Base-by-base conservation (phyloP, 768 basidiomycete genomes). In the Suillus placidus region DNA sequence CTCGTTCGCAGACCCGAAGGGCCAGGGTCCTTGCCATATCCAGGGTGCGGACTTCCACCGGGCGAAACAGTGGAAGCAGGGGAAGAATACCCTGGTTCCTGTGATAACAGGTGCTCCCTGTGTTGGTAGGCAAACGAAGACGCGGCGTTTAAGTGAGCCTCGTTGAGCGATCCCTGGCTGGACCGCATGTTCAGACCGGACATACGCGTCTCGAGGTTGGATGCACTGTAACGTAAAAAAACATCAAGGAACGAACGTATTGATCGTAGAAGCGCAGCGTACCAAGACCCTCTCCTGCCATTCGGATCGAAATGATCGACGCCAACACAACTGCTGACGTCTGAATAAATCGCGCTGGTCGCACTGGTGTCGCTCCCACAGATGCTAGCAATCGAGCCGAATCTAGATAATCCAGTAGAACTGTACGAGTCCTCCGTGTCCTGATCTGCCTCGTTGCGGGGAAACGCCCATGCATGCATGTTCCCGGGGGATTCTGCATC, bases 351-450 rank as follows among this genome's bases (percentile, higher is more conserved):
- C 8, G 80, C 80, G 13, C 86, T 88, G 0, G 87, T 79, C 1
- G 57, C 57, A 66, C 86, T 88, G 0, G 87, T 79, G 13, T 88
- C 87, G 71, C 87, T 88, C 32, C 86, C 86, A 9, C 84, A 83
- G 45, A 87, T 75, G 10, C 87, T 88, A 5, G 83, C 83, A 65
- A 89, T 83, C 3, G 88, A 89, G 4, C 86, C 83, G 70, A 88
- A 89, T 67, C 88, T 78, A 38, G 87, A 82, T 9, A 82, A 40
- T 4, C 40, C 78, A 47, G 80, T 81, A 66, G 83, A 87, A 14
- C 83, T 82, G 23, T 78, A 78, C 26, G 85, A 82, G 62, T 87
- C 87, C 62, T 88, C 86, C 9, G 77, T 76, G 57, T 88, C 87
- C 32, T 81, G 78, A 60, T 87, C 86, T 6, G 63, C 79, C 75